A percentile compares a stretch with the other conserved stretches of the same genome.
Evolutionary conservation across 192 early-diverging fungal species (phyloP).

Genomic region (Fimicolochytrium jonesii): DNA sequence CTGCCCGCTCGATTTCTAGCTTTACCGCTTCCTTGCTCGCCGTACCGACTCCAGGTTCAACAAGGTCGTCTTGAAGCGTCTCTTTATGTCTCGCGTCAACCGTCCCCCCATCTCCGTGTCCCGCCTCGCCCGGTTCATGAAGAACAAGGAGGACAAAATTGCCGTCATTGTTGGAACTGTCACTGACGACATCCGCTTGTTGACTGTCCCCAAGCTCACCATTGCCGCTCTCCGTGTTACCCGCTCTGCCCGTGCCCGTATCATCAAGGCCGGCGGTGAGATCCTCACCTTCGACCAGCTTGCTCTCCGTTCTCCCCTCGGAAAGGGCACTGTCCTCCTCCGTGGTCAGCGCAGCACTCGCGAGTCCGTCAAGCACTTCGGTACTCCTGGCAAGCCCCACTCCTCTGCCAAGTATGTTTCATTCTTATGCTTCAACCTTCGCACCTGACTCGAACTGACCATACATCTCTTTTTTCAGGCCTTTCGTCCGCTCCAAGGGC

Average conservation of each 20-base stretch:
- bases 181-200: slow-evolving; percentile 92
- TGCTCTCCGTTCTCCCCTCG: slow-evolving; percentile 95
- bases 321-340: slow-evolving; percentile 91
- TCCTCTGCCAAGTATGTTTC: slow-evolving; percentile 57
- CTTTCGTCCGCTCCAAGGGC: slow-evolving; percentile 97
- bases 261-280: slow-evolving; percentile 98
- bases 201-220: slow-evolving; percentile 91
- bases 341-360: slow-evolving; percentile 92
- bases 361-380: slow-evolving; percentile 99
- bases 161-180: slow-evolving; percentile 94
- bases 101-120: slow-evolving; percentile 92
- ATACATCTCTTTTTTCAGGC: slow-evolving; percentile 50
- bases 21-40: slow-evolving; percentile 99
- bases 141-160: slow-evolving; percentile 82
- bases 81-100: slow-evolving; percentile 98
- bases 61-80: slow-evolving; percentile 96
- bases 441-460: too few relatives aligned
- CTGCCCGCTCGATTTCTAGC: too few relatives aligned
- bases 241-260: slow-evolving; percentile 92
- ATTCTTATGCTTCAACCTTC: background rate
- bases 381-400: slow-evolving; percentile 71
- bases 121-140: slow-evolving; percentile 73
- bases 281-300: slow-evolving; percentile 98
- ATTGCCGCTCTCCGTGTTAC: slow-evolving; percentile 95
- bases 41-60: slow-evolving; percentile 98